Percentiles rank a stretch among this genome's conserved stretches.
phyloP scores from a whole-genome alignment of 2,329 filamentous ascomycete species.

The Alternaria incomplexa region DNA sequence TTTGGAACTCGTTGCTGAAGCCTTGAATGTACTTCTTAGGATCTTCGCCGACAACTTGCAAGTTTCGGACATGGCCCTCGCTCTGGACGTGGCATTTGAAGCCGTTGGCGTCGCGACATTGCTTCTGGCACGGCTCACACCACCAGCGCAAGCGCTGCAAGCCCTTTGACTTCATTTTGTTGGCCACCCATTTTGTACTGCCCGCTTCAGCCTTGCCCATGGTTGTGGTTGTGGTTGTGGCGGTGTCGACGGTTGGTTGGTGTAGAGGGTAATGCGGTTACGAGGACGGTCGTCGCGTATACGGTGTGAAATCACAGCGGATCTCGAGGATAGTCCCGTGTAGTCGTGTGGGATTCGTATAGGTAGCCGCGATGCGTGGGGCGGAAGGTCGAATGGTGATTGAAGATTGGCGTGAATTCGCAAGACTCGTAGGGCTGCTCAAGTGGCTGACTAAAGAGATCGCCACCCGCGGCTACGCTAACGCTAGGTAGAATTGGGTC shows the following conservation, averaged over 20 bases:
- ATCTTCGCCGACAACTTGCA: constrained; percentile 88
- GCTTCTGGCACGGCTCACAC: constrained; percentile 78
- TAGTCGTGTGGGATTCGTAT: background rate
- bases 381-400: background rate
- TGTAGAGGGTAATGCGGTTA: background rate
- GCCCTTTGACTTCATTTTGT: constrained; percentile 77
- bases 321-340: background rate
- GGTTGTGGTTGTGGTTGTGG: constrained; percentile 17
- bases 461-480: constrained; percentile 8
- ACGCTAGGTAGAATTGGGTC: background rate
- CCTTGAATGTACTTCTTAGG: constrained; percentile 82
- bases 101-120: constrained; percentile 82
- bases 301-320: background rate
- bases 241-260: background rate
- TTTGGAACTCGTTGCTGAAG: constrained; percentile 80
- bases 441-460: constrained; percentile 6
- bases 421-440: constrained; percentile 10
- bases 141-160: constrained; percentile 83
- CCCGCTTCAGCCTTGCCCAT: constrained; percentile 96
- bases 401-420: background rate
- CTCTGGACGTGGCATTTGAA: constrained; percentile 74
- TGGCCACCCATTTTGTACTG: constrained; percentile 86
- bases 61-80: constrained; percentile 77
- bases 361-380: background rate
- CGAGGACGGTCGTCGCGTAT: background rate